A percentile compares a stretch with the other conserved stretches of the same genome.
Conservation (phyloP, 257 asterid species). For the Nicotiana undulata region DNA sequence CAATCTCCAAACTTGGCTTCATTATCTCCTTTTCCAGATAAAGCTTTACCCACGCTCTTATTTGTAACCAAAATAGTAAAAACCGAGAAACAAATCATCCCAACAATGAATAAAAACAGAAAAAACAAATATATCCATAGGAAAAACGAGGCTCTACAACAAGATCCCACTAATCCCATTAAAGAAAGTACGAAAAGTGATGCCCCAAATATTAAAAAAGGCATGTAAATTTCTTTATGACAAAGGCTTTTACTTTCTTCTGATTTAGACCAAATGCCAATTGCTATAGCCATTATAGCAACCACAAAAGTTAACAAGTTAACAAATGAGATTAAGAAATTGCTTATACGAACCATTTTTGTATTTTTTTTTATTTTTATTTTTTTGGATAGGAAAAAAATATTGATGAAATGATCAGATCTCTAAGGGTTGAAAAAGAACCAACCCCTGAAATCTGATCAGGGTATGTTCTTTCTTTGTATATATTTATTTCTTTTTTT, state of each 20-base stretch:
- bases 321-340: conserved; percentile 33
- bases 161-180: conserved; percentile 52
- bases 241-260: conserved; percentile 28
- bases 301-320: conserved; percentile 37
- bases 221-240: conserved; percentile 35
- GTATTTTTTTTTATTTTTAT: background rate
- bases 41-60: conserved; percentile 30
- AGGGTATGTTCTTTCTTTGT: background rate
- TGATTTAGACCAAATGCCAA: conserved; percentile 34
- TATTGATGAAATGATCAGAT: background rate
- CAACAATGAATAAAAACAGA: conserved; percentile 36
- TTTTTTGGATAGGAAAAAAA: too few species aligned
- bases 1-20: conserved; percentile 49
- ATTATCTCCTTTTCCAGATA: conserved; percentile 39
- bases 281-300: conserved; percentile 34
- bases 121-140: conserved; percentile 49
- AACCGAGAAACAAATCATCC: conserved; percentile 30
- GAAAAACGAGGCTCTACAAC: conserved; percentile 27
- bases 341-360: conserved; percentile 43
- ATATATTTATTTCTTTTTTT: background rate
- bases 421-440: background rate
- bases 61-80: conserved; percentile 59
- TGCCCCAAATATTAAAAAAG: conserved; percentile 39
- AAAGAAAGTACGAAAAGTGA: conserved; percentile 40
- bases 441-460: background rate